phyloP scores from a whole-genome alignment of 257 asterid species.

The Galeopsis tetrahit region DNA sequence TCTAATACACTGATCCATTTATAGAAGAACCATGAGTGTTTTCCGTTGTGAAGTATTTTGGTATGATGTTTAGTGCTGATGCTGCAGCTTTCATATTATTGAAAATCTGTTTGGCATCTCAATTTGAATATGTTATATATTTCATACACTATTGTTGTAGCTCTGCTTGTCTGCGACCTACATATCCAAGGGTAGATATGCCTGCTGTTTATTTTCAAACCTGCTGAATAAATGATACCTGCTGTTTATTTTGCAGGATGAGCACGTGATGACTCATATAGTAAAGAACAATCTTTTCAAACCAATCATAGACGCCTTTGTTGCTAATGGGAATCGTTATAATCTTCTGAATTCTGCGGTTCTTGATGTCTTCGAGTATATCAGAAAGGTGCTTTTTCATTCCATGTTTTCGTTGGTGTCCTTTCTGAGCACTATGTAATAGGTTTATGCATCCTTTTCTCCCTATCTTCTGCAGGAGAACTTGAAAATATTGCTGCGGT shows the following conservation, averaged over 20 bases:
- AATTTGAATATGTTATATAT: slow-evolving; percentile 9
- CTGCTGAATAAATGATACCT: not conserved
- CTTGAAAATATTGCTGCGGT: slow-evolving; percentile 72
- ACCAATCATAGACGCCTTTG: slow-evolving; percentile 84
- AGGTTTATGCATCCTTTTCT: slow-evolving; percentile 10
- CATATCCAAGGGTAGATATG: slow-evolving; percentile 3
- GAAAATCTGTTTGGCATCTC: slow-evolving; percentile 6
- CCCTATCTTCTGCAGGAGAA: slow-evolving; percentile 67
- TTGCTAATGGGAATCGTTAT: slow-evolving; percentile 88
- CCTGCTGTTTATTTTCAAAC: slow-evolving; percentile 25
- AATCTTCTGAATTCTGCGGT: slow-evolving; percentile 95
- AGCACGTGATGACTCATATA: slow-evolving; percentile 80
- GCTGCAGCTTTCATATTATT: not conserved
- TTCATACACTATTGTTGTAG: not conserved
- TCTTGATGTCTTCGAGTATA: slow-evolving; percentile 85
- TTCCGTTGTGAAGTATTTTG: slow-evolving; percentile 19
- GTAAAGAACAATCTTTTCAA: slow-evolving; percentile 77
- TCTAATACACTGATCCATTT: slow-evolving; percentile 5
- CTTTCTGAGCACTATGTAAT: slow-evolving; percentile 21
- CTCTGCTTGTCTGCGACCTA: not conserved
- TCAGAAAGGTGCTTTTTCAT: slow-evolving; percentile 68
- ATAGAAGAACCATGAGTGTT: slow-evolving; percentile 2
- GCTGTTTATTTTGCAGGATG: slow-evolving; percentile 72
- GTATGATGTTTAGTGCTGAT: not conserved
- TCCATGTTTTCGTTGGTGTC: slow-evolving; percentile 22